Evolutionary conservation across 208 protist genomes (phyloP).

Genomic region (Crithidia acanthocephali): DNA sequence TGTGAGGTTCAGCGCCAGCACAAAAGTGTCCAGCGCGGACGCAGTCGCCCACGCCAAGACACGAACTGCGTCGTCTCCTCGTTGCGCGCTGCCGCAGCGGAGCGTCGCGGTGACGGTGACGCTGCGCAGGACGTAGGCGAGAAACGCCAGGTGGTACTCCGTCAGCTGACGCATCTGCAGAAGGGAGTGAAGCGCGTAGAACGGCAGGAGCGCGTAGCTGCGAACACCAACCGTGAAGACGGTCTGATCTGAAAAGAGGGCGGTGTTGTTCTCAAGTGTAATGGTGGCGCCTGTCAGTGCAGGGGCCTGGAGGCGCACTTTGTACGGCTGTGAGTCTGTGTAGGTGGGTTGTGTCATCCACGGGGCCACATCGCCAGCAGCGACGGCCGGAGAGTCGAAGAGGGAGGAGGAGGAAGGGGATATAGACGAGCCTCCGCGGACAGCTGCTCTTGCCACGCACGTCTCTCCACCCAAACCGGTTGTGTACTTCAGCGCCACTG

Average conservation of each 20-base stretch:
- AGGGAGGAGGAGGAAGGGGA: background rate
- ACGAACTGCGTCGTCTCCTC: background rate
- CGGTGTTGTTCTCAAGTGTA: constrained; percentile 18
- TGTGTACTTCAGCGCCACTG: constrained; percentile 21
- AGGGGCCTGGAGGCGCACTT: constrained; percentile 8
- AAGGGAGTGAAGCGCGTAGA: constrained; percentile 19
- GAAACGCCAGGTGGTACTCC: constrained; percentile 29
- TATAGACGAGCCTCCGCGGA: background rate
- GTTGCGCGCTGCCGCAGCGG: constrained; percentile 1
- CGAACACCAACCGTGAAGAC: constrained; percentile 24
- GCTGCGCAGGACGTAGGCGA: constrained; percentile 31
- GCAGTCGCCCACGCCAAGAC: constrained; percentile 16
- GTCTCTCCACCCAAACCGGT: constrained; percentile 26
- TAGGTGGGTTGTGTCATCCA: constrained; percentile 18
- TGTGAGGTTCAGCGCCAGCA: constrained; percentile 25
- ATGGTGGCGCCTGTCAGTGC: constrained; percentile 1
- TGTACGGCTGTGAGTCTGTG: constrained; percentile 11
- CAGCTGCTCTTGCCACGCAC: constrained; percentile 18
- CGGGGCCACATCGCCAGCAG: background rate
- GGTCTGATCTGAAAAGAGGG: constrained; percentile 26
- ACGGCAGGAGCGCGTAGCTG: constrained; percentile 21
- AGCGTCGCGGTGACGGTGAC: constrained; percentile 28
- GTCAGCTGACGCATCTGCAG: constrained; percentile 22
- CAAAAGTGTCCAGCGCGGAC: constrained; percentile 18
- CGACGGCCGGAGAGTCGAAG: no score